Percentiles rank a stretch among this genome's conserved stretches.
Conservation (phyloP, 2,329 filamentous ascomycete species). For the Paracoccidioides brasiliensis region DNA sequence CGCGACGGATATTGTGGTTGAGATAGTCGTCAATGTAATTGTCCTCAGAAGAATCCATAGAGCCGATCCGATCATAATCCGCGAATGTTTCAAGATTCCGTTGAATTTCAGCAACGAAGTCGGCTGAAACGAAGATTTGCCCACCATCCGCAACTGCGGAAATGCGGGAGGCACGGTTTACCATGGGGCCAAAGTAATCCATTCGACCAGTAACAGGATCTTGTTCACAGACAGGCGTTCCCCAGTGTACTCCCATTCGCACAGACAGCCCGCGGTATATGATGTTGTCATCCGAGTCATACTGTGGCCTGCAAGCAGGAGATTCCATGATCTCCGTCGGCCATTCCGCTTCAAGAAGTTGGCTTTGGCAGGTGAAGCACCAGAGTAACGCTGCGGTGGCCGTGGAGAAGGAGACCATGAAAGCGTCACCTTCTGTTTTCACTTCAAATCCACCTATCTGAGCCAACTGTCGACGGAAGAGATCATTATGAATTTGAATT, state of each 20-base stretch:
- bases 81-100: slow-evolving; percentile 80
- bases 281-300: slow-evolving; percentile 70
- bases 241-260: slow-evolving; percentile 95
- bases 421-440: slow-evolving; percentile 98
- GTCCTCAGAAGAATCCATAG: slow-evolving; percentile 55
- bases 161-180: slow-evolving; percentile 91
- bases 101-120: slow-evolving; percentile 94
- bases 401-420: slow-evolving; percentile 97
- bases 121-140: slow-evolving; percentile 90
- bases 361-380: slow-evolving; percentile 88
- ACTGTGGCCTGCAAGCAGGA: slow-evolving; percentile 66
- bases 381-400: slow-evolving; percentile 88
- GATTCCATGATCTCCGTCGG: slow-evolving; percentile 84
- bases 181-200: slow-evolving; percentile 99
- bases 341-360: slow-evolving; percentile 81
- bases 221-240: slow-evolving; percentile 82
- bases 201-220: slow-evolving; percentile 95
- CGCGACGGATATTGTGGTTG: slow-evolving; percentile 67
- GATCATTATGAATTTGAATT: slow-evolving; percentile 93
- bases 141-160: slow-evolving; percentile 90
- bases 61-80: slow-evolving; percentile 61
- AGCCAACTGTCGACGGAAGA: slow-evolving; percentile 85
- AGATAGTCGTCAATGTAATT: slow-evolving; percentile 62
- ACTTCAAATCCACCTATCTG: slow-evolving; percentile 96
- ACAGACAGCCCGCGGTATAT: slow-evolving; percentile 94